Conservation (phyloP, 768 basidiomycete genomes). For the Mycena galericulata region DNA sequence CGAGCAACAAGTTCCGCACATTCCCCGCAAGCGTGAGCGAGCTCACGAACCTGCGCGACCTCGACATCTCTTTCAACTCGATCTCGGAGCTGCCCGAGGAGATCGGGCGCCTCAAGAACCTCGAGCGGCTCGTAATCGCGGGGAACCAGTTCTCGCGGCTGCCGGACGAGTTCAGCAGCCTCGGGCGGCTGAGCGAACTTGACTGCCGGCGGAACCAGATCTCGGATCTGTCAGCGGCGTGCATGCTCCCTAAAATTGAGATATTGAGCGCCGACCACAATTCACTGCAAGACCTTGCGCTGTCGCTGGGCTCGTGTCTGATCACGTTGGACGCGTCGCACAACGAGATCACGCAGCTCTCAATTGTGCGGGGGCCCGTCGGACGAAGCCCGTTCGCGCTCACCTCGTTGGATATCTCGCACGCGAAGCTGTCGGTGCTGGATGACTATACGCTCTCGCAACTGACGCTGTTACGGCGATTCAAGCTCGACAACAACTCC, state of each 20-base stretch:
- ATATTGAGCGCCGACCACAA: conserved; percentile 86
- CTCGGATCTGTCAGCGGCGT: conserved; percentile 76
- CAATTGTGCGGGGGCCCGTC: conserved; percentile 64
- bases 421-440: conserved; percentile 88
- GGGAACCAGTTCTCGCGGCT: conserved; percentile 84
- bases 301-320: conserved; percentile 77
- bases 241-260: conserved; percentile 76
- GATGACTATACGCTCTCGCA: conserved; percentile 80
- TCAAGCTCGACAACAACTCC: conserved; percentile 89
- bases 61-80: conserved; percentile 96
- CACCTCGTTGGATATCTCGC: conserved; percentile 87
- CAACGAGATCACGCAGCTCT: conserved; percentile 90
- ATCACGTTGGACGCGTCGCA: conserved; percentile 80
- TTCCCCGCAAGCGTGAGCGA: conserved; percentile 85
- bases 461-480: conserved; percentile 74
- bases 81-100: conserved; percentile 84
- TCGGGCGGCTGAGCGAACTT: conserved; percentile 54
- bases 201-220: conserved; percentile 92
- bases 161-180: conserved; percentile 66
- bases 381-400: conserved; percentile 63
- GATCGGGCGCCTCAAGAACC: conserved; percentile 73
- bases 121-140: conserved; percentile 81
- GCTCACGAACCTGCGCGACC: conserved; percentile 75
- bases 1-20: conserved; percentile 90
- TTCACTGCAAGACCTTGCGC: conserved; percentile 80